A percentile compares a stretch with the other conserved stretches of the same genome.
Evolutionary conservation across 257 asterid species (phyloP).

Genomic region (Penstemon davidsonii): DNA sequence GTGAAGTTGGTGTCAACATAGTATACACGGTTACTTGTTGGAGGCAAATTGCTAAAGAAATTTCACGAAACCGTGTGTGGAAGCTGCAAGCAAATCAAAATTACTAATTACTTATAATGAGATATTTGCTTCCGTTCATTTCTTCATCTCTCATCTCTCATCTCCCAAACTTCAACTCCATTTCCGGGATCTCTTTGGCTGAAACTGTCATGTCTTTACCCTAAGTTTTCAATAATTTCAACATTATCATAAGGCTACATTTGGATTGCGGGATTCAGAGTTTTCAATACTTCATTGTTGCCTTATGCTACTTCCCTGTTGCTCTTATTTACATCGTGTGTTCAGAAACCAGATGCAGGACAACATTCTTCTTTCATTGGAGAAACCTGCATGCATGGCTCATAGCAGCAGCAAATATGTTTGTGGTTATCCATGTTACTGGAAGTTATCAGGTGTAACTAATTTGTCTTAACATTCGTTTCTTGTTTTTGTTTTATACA

Average conservation of each 20-base stretch:
- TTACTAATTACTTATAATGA: conserved; percentile 69
- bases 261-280: conserved; percentile 24
- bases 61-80: conserved; percentile 58
- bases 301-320: conserved; percentile 88
- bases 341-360: conserved; percentile 61
- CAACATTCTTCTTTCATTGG: conserved; percentile 57
- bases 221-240: no score
- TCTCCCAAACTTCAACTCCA: conserved; percentile 87
- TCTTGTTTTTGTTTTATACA: neutral
- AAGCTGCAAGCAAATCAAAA: conserved; percentile 53
- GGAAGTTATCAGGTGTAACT: conserved; percentile 86
- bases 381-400: conserved; percentile 67
- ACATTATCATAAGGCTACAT: no score
- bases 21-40: conserved; percentile 80
- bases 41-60: conserved; percentile 74
- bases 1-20: conserved; percentile 83
- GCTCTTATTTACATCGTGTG: conserved; percentile 67
- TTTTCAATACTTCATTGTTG: conserved; percentile 45
- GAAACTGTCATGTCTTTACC: conserved; percentile 87
- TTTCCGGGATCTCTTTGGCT: conserved; percentile 82
- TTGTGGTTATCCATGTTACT: conserved; percentile 84
- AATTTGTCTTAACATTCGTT: no score
- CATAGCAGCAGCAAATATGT: conserved; percentile 88
- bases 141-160: conserved; percentile 87
- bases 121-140: conserved; percentile 81